Conservation (phyloP, 139 green algal species). For the Volvox africanus region DNA sequence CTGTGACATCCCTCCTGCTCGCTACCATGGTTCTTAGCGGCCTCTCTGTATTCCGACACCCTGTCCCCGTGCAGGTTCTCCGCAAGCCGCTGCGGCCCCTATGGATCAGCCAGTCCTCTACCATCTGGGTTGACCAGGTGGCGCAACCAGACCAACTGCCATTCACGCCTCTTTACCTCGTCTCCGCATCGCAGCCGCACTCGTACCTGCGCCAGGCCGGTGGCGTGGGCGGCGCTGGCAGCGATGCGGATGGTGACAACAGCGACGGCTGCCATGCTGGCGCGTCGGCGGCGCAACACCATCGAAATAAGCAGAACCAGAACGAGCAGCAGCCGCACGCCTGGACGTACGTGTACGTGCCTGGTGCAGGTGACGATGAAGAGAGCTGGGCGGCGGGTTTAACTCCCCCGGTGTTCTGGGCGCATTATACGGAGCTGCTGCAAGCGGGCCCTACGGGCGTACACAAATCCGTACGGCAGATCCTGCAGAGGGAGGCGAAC, state of each 20-base stretch:
- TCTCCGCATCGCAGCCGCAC: slow-evolving; percentile 86
- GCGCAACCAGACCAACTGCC: slow-evolving; percentile 65
- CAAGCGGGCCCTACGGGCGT: slow-evolving; percentile 65
- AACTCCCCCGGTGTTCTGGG: slow-evolving; percentile 83
- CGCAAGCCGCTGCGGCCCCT: slow-evolving; percentile 92
- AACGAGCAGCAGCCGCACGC: slow-evolving; percentile 4
- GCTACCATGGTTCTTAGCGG: too few species aligned
- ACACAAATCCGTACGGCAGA: slow-evolving; percentile 44
- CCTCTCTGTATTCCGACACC: too few species aligned
- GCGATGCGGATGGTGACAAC: slow-evolving; percentile 25
- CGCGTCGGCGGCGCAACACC: neutral
- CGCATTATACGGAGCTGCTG: slow-evolving; percentile 65
- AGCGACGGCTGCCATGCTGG: neutral
- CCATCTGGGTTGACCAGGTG: slow-evolving; percentile 82
- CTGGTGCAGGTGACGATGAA: slow-evolving; percentile 96
- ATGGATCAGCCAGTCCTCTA: slow-evolving; percentile 86
- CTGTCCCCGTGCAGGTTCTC: slow-evolving; percentile 59
- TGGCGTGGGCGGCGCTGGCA: slow-evolving; percentile 21
- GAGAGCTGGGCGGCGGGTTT: slow-evolving; percentile 93
- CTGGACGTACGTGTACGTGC: slow-evolving; percentile 62
- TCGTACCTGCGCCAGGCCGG: slow-evolving; percentile 56
- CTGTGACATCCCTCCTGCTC: too few species aligned
- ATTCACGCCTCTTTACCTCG: slow-evolving; percentile 91
- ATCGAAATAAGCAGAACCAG: neutral
- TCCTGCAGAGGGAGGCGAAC: slow-evolving; percentile 63